A percentile compares a stretch with the other conserved stretches of the same genome.
These are phyloP conservation scores for Astragalus glycyphyllos DNA, from an alignment of 306 rosid species.

Conservation along the genomic window DNA sequence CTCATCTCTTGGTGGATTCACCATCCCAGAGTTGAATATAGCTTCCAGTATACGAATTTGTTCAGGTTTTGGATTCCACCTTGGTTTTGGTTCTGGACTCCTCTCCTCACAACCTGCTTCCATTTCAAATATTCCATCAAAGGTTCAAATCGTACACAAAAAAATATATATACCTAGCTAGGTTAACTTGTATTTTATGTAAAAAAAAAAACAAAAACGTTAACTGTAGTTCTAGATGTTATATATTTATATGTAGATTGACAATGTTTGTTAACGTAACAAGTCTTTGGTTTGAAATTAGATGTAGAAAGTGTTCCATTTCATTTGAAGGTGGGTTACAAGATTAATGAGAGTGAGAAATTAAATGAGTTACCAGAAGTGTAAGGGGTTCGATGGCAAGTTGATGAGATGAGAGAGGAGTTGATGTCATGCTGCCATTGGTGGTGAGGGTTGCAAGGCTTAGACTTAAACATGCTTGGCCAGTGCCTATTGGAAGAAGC, in stretches of 20 bases:
- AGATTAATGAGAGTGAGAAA: background rate
- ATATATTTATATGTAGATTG: background rate
- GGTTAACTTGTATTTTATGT: no score
- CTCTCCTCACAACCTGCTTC: conserved; percentile 73
- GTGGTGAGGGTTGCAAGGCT: conserved; percentile 87
- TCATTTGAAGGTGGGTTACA: no score
- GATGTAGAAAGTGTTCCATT: conserved; percentile 5
- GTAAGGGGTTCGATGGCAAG: conserved; percentile 73
- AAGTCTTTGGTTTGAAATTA: background rate
- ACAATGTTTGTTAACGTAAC: background rate
- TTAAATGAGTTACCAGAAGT: conserved; percentile 51
- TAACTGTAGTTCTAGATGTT: no score
- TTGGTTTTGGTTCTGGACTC: conserved; percentile 92
- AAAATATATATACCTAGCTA: no score
- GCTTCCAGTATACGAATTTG: conserved; percentile 91
- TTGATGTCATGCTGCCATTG: conserved; percentile 93
- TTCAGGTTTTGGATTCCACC: conserved; percentile 98
- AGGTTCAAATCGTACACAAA: no score
- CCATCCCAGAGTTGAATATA: conserved; percentile 96
- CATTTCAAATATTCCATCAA: background rate
- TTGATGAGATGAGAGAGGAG: conserved; percentile 62
- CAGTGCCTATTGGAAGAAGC: conserved; percentile 98
- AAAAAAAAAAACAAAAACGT: no score
- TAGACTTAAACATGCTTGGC: conserved; percentile 99
- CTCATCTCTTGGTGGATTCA: conserved; percentile 95